phyloP scores from a whole-genome alignment of 345 rosid species.

The Gossypium rotundifolium region DNA sequence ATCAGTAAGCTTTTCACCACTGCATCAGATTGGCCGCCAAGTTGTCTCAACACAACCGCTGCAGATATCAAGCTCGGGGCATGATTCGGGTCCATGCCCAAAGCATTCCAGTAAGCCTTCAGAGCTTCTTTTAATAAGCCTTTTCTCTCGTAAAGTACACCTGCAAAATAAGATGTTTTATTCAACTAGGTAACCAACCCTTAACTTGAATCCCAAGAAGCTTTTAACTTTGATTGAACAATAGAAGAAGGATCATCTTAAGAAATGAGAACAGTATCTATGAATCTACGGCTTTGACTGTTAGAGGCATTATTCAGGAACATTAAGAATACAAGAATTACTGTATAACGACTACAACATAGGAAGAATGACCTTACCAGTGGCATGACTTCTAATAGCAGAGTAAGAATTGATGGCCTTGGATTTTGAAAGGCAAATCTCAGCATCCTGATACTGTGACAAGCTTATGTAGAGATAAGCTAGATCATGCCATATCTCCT shows the following conservation, averaged over 20 bases:
- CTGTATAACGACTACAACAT: neutral
- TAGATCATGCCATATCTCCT: slow-evolving; percentile 73
- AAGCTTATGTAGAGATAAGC: slow-evolving; percentile 57
- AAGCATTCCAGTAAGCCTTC: slow-evolving; percentile 40
- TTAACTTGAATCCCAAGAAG: neutral
- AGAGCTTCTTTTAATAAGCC: slow-evolving; percentile 57
- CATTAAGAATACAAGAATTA: neutral
- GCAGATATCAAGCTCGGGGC: slow-evolving; percentile 64
- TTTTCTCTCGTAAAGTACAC: slow-evolving; percentile 44
- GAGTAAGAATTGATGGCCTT: slow-evolving; percentile 45
- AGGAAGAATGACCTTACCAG: slow-evolving; percentile 31
- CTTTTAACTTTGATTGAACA: neutral
- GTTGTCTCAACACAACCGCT: slow-evolving; percentile 43
- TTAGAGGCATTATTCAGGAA: neutral
- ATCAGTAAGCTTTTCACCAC: slow-evolving; percentile 55
- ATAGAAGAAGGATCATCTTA: neutral
- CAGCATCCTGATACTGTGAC: slow-evolving; percentile 68
- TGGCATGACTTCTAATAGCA: slow-evolving; percentile 45
- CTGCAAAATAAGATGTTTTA: slow-evolving; percentile 22
- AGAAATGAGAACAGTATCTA: neutral
- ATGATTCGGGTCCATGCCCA: slow-evolving; percentile 55
- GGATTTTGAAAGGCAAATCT: slow-evolving; percentile 73
- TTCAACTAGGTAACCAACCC: neutral
- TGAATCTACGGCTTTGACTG: neutral
- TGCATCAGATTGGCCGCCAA: slow-evolving; percentile 31